Evolutionary conservation across 2,329 filamentous ascomycete genomes (phyloP).

Genomic region (Talaromyces sp.): DNA sequence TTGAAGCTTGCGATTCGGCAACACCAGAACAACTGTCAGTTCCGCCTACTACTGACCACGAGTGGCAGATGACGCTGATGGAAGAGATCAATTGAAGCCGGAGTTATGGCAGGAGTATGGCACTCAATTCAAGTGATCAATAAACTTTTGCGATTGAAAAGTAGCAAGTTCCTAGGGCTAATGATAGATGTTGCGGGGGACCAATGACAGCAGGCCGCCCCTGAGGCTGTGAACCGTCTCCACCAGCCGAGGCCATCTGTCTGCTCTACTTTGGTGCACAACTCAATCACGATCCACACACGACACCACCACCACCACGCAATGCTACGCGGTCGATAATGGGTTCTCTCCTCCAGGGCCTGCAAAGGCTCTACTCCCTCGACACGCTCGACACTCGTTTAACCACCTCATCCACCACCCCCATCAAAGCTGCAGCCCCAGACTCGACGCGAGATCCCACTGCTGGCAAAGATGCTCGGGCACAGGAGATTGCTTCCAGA

Average conservation of each 20-base stretch:
- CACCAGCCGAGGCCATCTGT: background rate
- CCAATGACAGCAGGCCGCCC: background rate
- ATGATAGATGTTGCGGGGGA: background rate
- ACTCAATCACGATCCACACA: background rate
- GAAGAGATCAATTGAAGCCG: conserved; percentile 10
- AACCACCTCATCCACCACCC: conserved; percentile 64
- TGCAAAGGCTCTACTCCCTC: conserved; percentile 58
- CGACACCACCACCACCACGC: background rate
- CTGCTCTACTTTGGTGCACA: no score
- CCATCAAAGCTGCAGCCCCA: conserved; percentile 56
- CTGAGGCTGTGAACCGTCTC: conserved; percentile 1
- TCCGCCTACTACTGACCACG: background rate
- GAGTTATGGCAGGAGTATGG: no score
- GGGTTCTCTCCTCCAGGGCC: conserved; percentile 47
- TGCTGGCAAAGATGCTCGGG: conserved; percentile 32
- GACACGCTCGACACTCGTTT: conserved; percentile 70
- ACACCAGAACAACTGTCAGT: background rate
- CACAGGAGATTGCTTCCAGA: conserved; percentile 43
- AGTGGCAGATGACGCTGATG: background rate
- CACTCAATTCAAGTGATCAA: background rate
- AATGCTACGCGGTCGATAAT: conserved; percentile 32
- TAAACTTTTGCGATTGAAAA: background rate
- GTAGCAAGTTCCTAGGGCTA: background rate
- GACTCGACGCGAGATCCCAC: conserved; percentile 39
- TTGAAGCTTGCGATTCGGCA: background rate